Conservation (phyloP, 768 basidiomycete species). For the Mrakia hoshinonis region DNA sequence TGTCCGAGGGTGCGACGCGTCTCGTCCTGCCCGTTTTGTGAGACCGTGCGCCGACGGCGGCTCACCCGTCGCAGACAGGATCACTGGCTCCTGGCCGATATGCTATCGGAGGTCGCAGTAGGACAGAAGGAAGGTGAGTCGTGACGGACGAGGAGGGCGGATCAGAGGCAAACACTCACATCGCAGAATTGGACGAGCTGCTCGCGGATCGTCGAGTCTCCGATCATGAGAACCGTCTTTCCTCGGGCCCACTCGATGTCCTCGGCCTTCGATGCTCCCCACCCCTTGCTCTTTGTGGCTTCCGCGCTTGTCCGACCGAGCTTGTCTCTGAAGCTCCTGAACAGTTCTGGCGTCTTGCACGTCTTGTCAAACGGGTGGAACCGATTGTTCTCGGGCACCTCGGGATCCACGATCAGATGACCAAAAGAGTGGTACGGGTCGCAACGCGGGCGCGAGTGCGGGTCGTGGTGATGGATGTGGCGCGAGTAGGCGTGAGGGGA, state of each 20-base stretch:
- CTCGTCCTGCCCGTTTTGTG: constrained; percentile 15
- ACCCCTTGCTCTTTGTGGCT: neutral
- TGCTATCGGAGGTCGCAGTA: neutral
- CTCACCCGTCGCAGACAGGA: neutral
- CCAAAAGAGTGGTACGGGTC: constrained; percentile 32
- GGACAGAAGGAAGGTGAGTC: neutral
- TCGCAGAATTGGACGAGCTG: constrained; percentile 33
- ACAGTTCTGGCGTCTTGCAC: constrained; percentile 30
- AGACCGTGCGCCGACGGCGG: too few species aligned
- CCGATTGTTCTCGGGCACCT: constrained; percentile 31
- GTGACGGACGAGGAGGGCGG: neutral
- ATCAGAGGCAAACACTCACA: constrained; percentile 28
- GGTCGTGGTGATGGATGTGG: neutral
- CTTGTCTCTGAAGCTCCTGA: constrained; percentile 22
- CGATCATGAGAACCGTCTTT: constrained; percentile 33
- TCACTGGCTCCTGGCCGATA: constrained; percentile 3
- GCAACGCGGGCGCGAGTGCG: constrained; percentile 1
- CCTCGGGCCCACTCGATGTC: constrained; percentile 31
- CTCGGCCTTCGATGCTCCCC: constrained; percentile 27
- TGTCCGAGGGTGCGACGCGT: constrained; percentile 28
- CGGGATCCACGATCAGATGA: constrained; percentile 23
- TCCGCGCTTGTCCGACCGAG: constrained; percentile 15
- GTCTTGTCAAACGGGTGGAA: constrained; percentile 29
- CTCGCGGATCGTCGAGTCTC: constrained; percentile 32
- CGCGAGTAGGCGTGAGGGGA: neutral